Conservation (phyloP, 2,329 filamentous ascomycete genomes). For the Botryosphaeria dothidea region DNA sequence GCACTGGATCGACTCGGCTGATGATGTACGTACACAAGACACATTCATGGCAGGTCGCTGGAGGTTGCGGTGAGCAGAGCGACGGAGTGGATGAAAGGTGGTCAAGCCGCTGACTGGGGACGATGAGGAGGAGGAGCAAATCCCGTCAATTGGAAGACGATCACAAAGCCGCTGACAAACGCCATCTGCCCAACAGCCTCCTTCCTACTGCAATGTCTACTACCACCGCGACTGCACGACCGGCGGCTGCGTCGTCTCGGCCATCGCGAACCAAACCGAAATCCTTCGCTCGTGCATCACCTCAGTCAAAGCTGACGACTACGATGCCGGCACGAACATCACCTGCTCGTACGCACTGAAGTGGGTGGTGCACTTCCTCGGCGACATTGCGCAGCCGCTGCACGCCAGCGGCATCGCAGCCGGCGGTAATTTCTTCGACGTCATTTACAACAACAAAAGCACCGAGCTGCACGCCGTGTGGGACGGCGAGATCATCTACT, state of each 20-base stretch:
- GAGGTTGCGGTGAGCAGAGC: not conserved
- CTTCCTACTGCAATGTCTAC: constrained; percentile 35
- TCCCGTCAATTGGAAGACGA: no score
- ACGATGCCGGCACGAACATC: constrained; percentile 27
- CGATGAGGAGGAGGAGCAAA: no score
- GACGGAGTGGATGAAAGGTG: no score
- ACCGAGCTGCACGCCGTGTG: constrained; percentile 43
- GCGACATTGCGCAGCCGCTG: constrained; percentile 44
- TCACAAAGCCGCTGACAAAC: not conserved
- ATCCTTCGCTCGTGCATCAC: constrained; percentile 40
- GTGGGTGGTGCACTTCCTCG: constrained; percentile 44
- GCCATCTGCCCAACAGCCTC: constrained; percentile 23
- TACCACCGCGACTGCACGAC: constrained; percentile 40
- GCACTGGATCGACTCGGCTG: constrained; percentile 43
- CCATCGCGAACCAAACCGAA: constrained; percentile 43
- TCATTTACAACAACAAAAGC: constrained; percentile 35
- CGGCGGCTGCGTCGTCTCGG: constrained; percentile 43
- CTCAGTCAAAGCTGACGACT: constrained; percentile 27
- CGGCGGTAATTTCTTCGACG: constrained; percentile 41
- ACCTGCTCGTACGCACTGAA: constrained; percentile 44
- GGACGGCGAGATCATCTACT: constrained; percentile 42
- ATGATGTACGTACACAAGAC: constrained; percentile 23
- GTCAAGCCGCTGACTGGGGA: no score
- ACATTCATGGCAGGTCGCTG: not conserved
- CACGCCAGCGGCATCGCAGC: constrained; percentile 40